Base-by-base conservation (phyloP, 306 rosid species). In the Lablab purpureus region DNA sequence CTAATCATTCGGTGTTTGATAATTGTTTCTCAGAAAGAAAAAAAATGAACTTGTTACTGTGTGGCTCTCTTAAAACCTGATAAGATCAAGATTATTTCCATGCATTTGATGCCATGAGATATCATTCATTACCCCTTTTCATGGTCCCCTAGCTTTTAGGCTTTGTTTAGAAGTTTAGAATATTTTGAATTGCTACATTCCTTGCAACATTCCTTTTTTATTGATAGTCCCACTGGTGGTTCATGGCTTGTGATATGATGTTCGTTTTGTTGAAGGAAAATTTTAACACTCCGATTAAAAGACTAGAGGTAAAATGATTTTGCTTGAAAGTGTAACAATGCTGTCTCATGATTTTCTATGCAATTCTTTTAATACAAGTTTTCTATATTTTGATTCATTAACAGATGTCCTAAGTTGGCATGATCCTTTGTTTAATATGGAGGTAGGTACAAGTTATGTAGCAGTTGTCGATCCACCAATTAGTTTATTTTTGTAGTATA, bases 41-140 rank as follows among this genome's bases (percentile, higher is more conserved):
- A n/a, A 58, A 12, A 5, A 23, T 25, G 59, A 54, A 47, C 55
- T 14, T 51, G 83, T 17, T 51, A 22, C 34, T 52, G 60, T 51
- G 71, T 78, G 81, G 46, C 58, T 55, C 76, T 27, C 73, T 40
- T 63, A 28, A 21, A 21, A 41, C 67, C 27, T 64, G 72, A 19
- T 25, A 37, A 54, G 55, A 19, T 77, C 52, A 27, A 71, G 41
- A 15, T 32, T 28, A 18, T 82, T 23, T 12, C 55, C 23, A 28
- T 17, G 6, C 7, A 30, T 62, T 28, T 7, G 10, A 40, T 82
- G 43, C 21, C 65, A 58, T n/a, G 36, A 58, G 64, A 58, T 58
- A 32, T 36, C 68, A 66, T 67, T 23, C 28, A 32, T 55, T 46
- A 34, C 51, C 21, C 18, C 40, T 76, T 81, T 59, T 58, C 58